These are phyloP conservation scores for Santalum album DNA, from an alignment of 164 flowering plant genomes.

Conservation along the genomic window DNA sequence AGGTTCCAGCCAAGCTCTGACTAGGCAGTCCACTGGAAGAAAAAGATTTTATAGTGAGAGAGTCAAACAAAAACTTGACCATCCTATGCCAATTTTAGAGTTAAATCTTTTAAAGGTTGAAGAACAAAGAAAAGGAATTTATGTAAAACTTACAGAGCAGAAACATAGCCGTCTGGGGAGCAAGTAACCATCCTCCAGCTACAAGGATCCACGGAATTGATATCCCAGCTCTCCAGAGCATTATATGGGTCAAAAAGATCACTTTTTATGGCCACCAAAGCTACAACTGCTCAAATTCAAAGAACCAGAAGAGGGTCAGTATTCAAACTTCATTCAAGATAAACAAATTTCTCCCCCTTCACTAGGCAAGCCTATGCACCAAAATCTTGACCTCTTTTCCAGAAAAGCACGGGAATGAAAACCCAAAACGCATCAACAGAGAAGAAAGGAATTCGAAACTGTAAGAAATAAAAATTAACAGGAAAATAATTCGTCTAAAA, in stretches of 20 bases:
- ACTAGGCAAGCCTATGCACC: background rate
- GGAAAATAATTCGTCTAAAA: background rate
- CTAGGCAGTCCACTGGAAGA: constrained; percentile 74
- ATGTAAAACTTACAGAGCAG: constrained; percentile 56
- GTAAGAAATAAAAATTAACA: background rate
- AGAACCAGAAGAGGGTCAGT: background rate
- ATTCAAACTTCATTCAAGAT: background rate
- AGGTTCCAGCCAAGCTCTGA: constrained; percentile 70
- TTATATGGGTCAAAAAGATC: constrained; percentile 66
- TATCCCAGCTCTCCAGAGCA: constrained; percentile 92
- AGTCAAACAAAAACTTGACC: background rate
- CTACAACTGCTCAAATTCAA: constrained; percentile 55
- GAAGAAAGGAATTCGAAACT: too few relatives aligned
- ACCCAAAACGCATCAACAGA: too few relatives aligned
- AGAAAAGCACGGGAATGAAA: too few relatives aligned
- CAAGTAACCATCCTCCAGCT: constrained; percentile 98
- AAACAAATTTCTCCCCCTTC: background rate
- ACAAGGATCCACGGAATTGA: constrained; percentile 93
- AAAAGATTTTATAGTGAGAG: background rate
- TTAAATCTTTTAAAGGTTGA: background rate
- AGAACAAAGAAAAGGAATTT: background rate
- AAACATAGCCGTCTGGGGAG: constrained; percentile 68
- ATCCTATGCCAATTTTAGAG: background rate
- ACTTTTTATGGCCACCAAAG: constrained; percentile 66
- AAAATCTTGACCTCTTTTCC: background rate